Conservation (phyloP, 2,329 filamentous ascomycete species). For the Cladophialophora psammophila region DNA sequence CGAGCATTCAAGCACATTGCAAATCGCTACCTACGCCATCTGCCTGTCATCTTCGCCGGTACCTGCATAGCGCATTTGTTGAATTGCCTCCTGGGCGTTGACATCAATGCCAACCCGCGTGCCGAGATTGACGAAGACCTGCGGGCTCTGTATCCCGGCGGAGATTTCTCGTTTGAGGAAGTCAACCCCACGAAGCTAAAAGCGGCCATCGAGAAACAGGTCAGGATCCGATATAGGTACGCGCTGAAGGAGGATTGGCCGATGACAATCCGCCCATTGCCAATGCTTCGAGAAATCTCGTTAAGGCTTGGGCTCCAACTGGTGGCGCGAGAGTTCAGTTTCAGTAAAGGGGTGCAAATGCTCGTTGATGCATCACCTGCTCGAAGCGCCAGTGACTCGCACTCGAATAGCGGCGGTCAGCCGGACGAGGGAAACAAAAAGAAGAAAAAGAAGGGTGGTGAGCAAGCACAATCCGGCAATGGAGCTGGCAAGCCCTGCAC, state of each 20-base stretch:
- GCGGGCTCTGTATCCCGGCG: slow-evolving; percentile 78
- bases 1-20: slow-evolving; percentile 94
- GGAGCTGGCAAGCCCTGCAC: slow-evolving; percentile 56
- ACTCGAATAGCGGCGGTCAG: slow-evolving; percentile 41
- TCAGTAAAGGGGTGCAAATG: slow-evolving; percentile 58
- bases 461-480: slow-evolving; percentile 38
- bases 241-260: slow-evolving; percentile 73
- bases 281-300: slow-evolving; percentile 86
- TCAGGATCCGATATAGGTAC: slow-evolving; percentile 77
- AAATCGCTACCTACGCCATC: slow-evolving; percentile 76
- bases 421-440: slow-evolving; percentile 60
- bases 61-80: slow-evolving; percentile 84
- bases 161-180: slow-evolving; percentile 80
- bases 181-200: slow-evolving; percentile 77
- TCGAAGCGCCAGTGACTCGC: slow-evolving; percentile 47
- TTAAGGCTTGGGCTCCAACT: slow-evolving; percentile 91
- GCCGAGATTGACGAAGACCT: slow-evolving; percentile 79
- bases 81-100: slow-evolving; percentile 86
- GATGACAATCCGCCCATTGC: slow-evolving; percentile 72
- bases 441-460: slow-evolving; percentile 59
- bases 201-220: slow-evolving; percentile 73
- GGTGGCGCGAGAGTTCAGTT: slow-evolving; percentile 77
- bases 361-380: slow-evolving; percentile 43
- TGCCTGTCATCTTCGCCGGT: slow-evolving; percentile 81
- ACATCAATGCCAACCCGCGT: slow-evolving; percentile 76